These are phyloP conservation scores for Ziziphus jujuba DNA, from an alignment of 306 rosid species.

Conservation along the genomic window DNA sequence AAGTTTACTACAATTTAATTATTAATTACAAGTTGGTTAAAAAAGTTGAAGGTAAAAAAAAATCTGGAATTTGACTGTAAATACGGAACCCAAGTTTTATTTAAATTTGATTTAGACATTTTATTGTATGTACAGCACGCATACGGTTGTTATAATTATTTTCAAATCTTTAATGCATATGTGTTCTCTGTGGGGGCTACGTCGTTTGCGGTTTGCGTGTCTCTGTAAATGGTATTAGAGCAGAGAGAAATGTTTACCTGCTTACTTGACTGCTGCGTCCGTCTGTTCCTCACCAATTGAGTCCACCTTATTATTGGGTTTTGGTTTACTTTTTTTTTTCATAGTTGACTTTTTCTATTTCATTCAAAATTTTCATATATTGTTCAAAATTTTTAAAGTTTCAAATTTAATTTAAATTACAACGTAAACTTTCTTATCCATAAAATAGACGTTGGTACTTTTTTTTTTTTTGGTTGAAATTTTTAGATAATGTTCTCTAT, in stretches of 20 bases:
- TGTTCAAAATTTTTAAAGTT: too few species aligned
- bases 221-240: neutral
- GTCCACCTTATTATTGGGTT: neutral
- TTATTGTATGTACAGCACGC: neutral
- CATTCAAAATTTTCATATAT: too few species aligned
- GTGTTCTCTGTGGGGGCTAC: conserved; percentile 24
- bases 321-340: neutral
- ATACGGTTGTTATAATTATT: neutral
- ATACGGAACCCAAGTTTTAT: conserved; percentile 12
- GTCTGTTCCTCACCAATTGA: neutral
- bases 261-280: neutral
- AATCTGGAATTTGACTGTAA: too few species aligned
- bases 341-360: too few species aligned
- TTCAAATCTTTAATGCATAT: neutral
- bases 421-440: too few species aligned
- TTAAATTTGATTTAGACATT: conserved; percentile 11
- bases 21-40: neutral
- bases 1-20: too few species aligned
- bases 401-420: too few species aligned
- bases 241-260: neutral
- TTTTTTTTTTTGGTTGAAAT: too few species aligned
- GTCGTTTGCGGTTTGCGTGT: conserved; percentile 16
- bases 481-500: too few species aligned
- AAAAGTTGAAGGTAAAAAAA: conserved; percentile 7
- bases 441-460: too few species aligned